Base-by-base conservation (phyloP, 2,329 filamentous ascomycete species). In the Periconia sp. region DNA sequence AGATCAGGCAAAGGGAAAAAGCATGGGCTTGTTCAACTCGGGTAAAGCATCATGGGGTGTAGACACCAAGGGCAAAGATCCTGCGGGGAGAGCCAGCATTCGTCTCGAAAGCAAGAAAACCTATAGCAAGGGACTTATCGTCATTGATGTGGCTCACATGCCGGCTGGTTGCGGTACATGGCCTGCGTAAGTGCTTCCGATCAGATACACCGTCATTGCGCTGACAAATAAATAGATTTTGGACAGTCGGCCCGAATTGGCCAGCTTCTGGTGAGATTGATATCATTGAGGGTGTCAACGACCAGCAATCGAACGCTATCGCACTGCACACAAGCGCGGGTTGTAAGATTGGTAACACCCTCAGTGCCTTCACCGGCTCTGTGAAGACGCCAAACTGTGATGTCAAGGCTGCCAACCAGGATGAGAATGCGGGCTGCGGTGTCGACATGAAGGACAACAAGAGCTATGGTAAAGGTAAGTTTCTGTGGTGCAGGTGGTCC, bases 121-220 rank as follows among this genome's bases (percentile, higher is more conserved):
- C 11, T 82, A 81, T 60, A 74, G 77, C 54, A 63, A 69, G 23
- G 80, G 80, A 19, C 66, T 81, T n/a, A 69, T 83, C 35, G 73
- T 80, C 2, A 61, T 77, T 30, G 80, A 83, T 60, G 72, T 83
- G 47, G 72, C 72, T 23, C 81, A 83, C 56, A 81, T 82, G 70
- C 81, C 81, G 1, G 74, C 73, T 10, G 77, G 76, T 31, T 81
- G 77, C 56, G 81, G 81, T 18, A 75, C 76, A 13, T 83, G 81
- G 81, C 79, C 80, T 31, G 80, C 81, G 60, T 69, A 61, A 48
- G 66, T 62, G 35, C 23, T 40, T 45, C 43, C 1, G 11, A 11
- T 14, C 18, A 18, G 30, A 9, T 7, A n/a, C 3, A 2, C 30
- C 17, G 17, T 18, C 41, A 27, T 6, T 1, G 37, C n/a, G 41